Evolutionary conservation across 176 grass and related monocot genomes (phyloP), one percentile per base, ranked within the genome.

Genomic region (Tillandsia fasciculata): DNA sequence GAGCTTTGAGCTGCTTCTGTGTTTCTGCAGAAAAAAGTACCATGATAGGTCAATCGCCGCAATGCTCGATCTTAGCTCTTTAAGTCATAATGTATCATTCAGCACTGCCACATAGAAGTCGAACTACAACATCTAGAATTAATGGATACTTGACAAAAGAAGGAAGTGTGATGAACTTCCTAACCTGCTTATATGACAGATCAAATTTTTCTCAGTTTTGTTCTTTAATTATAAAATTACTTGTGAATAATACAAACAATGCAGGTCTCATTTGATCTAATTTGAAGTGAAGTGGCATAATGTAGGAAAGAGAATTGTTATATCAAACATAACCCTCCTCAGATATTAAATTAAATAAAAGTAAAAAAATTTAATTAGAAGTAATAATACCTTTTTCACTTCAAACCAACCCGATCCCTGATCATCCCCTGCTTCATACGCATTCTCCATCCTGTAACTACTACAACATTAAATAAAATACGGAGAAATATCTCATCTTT

Each of bases 351-450:
- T 26, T 17, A 52, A 14, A 51, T 33, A 12, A 42, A 26, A 64
- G 57, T 50, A 70, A 53, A 20, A 20, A 4, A 18, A 51, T 56
- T 64, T 18, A 18, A 50, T 71, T 8, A 17, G 74, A 11, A 23
- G 53, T 9, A 27, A 42, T 10, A 27, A 69, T 47, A 97, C 93
- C 80, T 90, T 97, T 82, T 85, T 97, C 33, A 97, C 93, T 69
- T 92, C 93, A 78, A 97, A 65, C 93, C 93, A 97, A 49, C 93
- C 93, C 20, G 93, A 85, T 78, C 84, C 86, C 77, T 81, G 82
- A 83, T 97, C 93, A 76, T 87, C 93, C 23, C 67, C 74, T 70
- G 74, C 79, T 63, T 53, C 67, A 24, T 28, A 69, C 49, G 83
- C 82, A 66, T 76, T 86, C 54, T 92, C 86, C 93, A 92, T 97